Evolutionary conservation across 768 basidiomycete species (phyloP), one percentile per base, ranked within the genome.

Genomic region (Suillus alpinus): DNA sequence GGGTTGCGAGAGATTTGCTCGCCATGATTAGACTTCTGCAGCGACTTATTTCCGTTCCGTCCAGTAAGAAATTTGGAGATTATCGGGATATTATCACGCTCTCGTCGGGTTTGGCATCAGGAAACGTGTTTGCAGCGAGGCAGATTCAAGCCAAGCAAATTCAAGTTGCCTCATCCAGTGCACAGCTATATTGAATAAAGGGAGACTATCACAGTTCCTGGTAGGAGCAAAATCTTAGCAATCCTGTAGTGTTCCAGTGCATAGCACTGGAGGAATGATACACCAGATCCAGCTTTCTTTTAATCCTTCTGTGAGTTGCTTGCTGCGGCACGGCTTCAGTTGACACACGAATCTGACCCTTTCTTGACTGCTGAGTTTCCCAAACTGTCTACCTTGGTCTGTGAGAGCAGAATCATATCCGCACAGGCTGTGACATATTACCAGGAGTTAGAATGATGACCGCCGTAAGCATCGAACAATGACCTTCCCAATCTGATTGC

Each of bases 111-210:
- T 71, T 73, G 68, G 64, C 67, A 67, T 57, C 62, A 59, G 47
- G 46, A 29, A 72, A 71, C 73, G 73, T 74, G 73, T 64, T 41
- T 57, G 43, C 67, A 65, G 61, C 73, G 67, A 72, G 71, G 71
- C 68, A 62, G 63, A 67, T 63, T 51, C 46, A 4, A 56, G 23
- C 36, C 56, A 58, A 64, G 66, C 59, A n/a, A n/a, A n/a, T n/a
- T n/a, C 63, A 50, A 57, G 3, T 56, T 64, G 41, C 57, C 61
- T 23, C 44, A 46, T 46, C 44, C 20, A 49, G 26, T 26, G 3
- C 34, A 6, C 52, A 53, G 52, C 52, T 53, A n/a, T 20, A 26
- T 37, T 23, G 9, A 14, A 36, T 26, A 20, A 52, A 14, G n/a
- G 34, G 52, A 55, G 34, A 37, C 8, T 20, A 34, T 6, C 18